These are phyloP conservation scores for Trichoderma sp. DNA, from an alignment of 2,329 filamentous ascomycete species.

Conservation along the genomic window DNA sequence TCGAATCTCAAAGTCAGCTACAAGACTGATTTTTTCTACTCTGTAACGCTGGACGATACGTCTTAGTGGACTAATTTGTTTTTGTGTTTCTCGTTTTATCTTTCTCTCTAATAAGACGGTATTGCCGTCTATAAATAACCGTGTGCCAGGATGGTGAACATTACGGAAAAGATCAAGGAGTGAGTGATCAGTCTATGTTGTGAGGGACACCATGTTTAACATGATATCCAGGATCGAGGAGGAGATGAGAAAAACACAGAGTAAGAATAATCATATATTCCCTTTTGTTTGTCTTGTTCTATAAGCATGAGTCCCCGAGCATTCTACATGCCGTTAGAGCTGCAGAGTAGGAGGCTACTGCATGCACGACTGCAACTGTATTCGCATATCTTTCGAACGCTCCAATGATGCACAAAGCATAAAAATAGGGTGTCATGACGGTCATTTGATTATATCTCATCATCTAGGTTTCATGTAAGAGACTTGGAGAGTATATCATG, in stretches of 20 bases:
- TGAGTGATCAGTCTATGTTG: constrained; percentile 50
- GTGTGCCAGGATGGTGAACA: constrained; percentile 84
- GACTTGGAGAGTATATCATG: neutral
- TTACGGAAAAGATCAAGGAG: constrained; percentile 99
- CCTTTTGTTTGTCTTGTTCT: neutral
- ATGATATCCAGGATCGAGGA: constrained; percentile 83
- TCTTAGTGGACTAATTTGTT: neutral
- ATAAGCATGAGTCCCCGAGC: neutral
- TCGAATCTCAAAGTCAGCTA: constrained; percentile 1
- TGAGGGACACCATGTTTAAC: constrained; percentile 33
- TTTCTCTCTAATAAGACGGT: constrained; percentile 34
- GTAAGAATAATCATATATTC: constrained; percentile 56
- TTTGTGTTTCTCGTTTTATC: neutral
- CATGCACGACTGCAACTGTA: no score
- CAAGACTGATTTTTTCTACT: neutral
- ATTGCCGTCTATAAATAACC: constrained; percentile 40
- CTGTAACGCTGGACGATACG: neutral
- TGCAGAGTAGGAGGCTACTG: neutral
- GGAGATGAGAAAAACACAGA: constrained; percentile 99
- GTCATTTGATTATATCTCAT: no score
- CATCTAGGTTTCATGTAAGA: no score
- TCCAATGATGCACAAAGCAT: no score
- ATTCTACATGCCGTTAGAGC: neutral
- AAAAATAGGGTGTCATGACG: no score
- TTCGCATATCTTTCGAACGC: no score